These are phyloP conservation scores for Hypoxylon fuscum DNA, from an alignment of 495 filamentous ascomycete species.

Conservation along the genomic window DNA sequence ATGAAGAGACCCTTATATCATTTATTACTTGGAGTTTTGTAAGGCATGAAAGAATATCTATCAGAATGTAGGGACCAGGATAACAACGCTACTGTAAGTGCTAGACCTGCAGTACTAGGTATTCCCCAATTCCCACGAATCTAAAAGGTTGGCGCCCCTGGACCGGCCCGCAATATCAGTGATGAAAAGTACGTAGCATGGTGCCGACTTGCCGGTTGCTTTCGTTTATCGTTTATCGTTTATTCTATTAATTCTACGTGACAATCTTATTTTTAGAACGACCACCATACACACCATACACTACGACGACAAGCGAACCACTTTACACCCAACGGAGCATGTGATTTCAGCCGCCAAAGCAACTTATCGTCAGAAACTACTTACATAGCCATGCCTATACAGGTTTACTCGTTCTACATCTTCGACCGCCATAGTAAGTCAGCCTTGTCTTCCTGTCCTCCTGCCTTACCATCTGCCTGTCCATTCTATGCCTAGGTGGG, in stretches of 20 bases:
- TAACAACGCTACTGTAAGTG: slow-evolving; percentile 1
- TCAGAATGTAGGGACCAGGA: background rate
- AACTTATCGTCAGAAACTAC: slow-evolving; percentile 35
- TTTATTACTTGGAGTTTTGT: no score
- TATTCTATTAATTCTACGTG: slow-evolving; percentile 1
- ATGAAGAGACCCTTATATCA: no score
- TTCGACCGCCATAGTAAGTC: slow-evolving; percentile 94
- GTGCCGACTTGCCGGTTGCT: slow-evolving; percentile 38
- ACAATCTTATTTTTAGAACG: slow-evolving; percentile 35
- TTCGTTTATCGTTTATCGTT: no score
- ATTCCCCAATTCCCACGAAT: background rate
- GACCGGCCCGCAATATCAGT: slow-evolving; percentile 29
- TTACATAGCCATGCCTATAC: slow-evolving; percentile 68
- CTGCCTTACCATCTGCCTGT: background rate
- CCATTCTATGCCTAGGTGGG: background rate
- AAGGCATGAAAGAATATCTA: no score
- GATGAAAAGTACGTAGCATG: slow-evolving; percentile 17
- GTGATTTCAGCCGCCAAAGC: slow-evolving; percentile 40
- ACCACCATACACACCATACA: background rate
- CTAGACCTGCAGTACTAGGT: background rate
- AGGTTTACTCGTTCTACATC: slow-evolving; percentile 95
- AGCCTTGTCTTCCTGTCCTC: slow-evolving; percentile 1
- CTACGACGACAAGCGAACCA: background rate
- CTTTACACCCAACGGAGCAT: slow-evolving; percentile 33
- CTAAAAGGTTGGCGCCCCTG: slow-evolving; percentile 21